Evolutionary conservation across 192 early-diverging fungal species (phyloP).

Genomic region (Rhizophlyctis rosea): DNA sequence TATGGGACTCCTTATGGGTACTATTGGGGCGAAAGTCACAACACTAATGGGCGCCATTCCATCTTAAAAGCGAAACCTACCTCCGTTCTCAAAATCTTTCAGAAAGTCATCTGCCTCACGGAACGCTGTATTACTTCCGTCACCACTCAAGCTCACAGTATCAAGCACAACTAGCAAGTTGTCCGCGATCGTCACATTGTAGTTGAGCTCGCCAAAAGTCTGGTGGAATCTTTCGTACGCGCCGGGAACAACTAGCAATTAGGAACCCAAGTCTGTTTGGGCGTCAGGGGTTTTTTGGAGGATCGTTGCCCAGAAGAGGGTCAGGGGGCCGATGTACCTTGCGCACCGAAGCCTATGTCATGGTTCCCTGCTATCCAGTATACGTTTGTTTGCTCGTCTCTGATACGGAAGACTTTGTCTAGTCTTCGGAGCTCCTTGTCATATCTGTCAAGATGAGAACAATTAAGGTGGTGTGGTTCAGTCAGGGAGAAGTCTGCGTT

Average conservation of each 20-base stretch:
- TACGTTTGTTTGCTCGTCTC: slow-evolving; percentile 32
- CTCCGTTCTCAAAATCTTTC: slow-evolving; percentile 27
- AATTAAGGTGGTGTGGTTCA: not conserved
- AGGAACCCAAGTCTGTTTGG: too few species aligned
- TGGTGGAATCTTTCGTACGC: slow-evolving; percentile 39
- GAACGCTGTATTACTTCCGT: slow-evolving; percentile 31
- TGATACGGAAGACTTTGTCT: slow-evolving; percentile 46
- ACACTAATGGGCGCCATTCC: not conserved
- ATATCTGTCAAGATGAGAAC: slow-evolving; percentile 38
- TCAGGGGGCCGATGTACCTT: too few species aligned
- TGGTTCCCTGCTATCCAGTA: slow-evolving; percentile 86
- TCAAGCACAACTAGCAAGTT: slow-evolving; percentile 74
- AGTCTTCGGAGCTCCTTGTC: slow-evolving; percentile 53
- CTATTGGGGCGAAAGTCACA: slow-evolving; percentile 1
- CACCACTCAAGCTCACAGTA: slow-evolving; percentile 66
- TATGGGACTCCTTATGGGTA: slow-evolving; percentile 38
- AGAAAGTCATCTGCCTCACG: slow-evolving; percentile 52
- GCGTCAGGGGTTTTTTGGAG: too few species aligned
- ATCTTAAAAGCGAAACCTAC: not conserved
- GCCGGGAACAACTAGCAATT: slow-evolving; percentile 23
- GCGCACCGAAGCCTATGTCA: slow-evolving; percentile 73
- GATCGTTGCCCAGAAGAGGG: too few species aligned
- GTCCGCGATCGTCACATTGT: slow-evolving; percentile 28
- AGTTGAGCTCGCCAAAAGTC: slow-evolving; percentile 41
- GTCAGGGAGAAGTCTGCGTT: not conserved